Conservation (phyloP, 306 rosid species). For the Cucumis cinereus region DNA sequence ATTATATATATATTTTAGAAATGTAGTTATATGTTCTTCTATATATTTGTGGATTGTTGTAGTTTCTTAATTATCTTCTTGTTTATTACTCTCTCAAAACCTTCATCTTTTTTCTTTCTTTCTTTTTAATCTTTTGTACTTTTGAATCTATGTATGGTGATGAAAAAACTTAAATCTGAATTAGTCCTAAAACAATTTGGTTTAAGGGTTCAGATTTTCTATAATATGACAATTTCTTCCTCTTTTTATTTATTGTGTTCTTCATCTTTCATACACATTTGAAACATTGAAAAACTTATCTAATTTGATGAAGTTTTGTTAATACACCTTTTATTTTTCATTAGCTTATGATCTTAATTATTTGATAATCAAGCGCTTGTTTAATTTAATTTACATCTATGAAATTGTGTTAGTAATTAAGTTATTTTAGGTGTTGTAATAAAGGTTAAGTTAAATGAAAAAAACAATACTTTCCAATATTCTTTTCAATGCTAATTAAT, state of each 20-base stretch:
- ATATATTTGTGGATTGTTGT: neutral
- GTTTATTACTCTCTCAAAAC: neutral
- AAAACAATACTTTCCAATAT: neutral
- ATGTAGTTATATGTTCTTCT: neutral
- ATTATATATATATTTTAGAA: neutral
- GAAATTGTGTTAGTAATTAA: neutral
- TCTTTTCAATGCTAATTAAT: neutral
- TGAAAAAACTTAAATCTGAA: neutral
- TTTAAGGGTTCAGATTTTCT: neutral
- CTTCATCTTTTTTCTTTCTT: neutral
- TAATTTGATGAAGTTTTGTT: neutral
- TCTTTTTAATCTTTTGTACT: conserved; percentile 4
- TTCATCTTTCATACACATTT: neutral
- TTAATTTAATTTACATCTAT: neutral
- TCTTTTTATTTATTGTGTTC: neutral
- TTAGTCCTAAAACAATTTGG: neutral
- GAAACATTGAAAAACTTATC: neutral
- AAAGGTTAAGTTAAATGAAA: too few relatives aligned
- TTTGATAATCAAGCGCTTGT: neutral
- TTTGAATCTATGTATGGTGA: conserved; percentile 19
- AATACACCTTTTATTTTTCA: neutral
- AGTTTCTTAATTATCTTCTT: neutral
- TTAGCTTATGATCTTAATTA: neutral
- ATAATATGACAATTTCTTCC: neutral
- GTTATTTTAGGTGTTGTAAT: neutral